Conservation (phyloP, 2,329 filamentous ascomycete genomes). For the Xylariaceae sp. region DNA sequence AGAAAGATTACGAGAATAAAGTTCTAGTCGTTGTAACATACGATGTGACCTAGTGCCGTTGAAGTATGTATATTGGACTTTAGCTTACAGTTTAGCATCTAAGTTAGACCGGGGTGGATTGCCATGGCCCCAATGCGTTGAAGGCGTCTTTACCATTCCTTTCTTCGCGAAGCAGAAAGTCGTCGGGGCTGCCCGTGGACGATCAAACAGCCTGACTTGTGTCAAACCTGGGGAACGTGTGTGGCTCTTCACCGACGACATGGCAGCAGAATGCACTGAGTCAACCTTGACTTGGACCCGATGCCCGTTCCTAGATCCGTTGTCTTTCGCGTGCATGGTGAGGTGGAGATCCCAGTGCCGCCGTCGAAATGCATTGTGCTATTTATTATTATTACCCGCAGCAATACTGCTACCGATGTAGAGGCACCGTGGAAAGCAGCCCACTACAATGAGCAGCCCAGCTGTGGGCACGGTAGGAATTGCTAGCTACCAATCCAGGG, state of each 20-base stretch:
- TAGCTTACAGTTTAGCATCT: no score
- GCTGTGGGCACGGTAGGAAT: background rate
- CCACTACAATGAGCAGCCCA: slow-evolving; percentile 3
- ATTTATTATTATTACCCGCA: background rate
- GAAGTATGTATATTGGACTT: no score
- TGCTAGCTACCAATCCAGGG: background rate
- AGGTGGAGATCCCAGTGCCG: slow-evolving; percentile 4
- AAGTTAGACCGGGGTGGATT: no score
- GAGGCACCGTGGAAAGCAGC: slow-evolving; percentile 1
- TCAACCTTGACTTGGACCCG: background rate
- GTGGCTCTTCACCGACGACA: slow-evolving; percentile 16
- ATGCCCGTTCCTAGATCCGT: slow-evolving; percentile 5
- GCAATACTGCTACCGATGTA: background rate
- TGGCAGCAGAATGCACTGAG: slow-evolving; percentile 6
- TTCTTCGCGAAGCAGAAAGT: slow-evolving; percentile 14
- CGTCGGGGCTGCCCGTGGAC: slow-evolving; percentile 18
- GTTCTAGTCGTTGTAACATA: no score
- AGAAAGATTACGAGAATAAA: no score
- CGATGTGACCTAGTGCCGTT: no score
- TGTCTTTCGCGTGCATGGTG: slow-evolving; percentile 1
- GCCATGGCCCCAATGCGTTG: no score
- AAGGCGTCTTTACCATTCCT: no score
- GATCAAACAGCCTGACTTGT: slow-evolving; percentile 25
- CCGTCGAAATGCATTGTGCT: slow-evolving; percentile 13
- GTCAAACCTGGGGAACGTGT: slow-evolving; percentile 17